These are phyloP conservation scores for Apium graveolens DNA, from an alignment of 129 eudicot species.

Conservation along the genomic window DNA sequence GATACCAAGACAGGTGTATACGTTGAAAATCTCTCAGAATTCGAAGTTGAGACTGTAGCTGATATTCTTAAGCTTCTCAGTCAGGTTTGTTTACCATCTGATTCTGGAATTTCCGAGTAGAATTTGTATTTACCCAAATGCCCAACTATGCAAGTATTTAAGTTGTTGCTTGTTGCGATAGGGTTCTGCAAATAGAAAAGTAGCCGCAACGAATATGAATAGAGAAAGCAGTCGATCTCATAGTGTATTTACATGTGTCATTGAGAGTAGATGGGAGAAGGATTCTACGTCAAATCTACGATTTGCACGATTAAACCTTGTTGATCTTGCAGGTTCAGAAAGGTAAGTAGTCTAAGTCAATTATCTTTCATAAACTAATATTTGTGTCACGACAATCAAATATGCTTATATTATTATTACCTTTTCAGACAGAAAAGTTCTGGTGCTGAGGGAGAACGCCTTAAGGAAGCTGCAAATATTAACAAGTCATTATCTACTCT, in stretches of 20 bases:
- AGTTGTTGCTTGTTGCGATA: constrained; percentile 15
- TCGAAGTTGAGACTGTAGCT: constrained; percentile 83
- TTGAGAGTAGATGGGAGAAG: constrained; percentile 92
- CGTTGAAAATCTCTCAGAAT: constrained; percentile 92
- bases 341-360: constrained; percentile 33
- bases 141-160: neutral
- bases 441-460: constrained; percentile 97
- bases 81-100: constrained; percentile 42
- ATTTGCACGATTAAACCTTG: constrained; percentile 88
- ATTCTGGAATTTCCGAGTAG: constrained; percentile 4
- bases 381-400: neutral
- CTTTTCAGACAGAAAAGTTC: constrained; percentile 78
- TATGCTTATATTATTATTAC: neutral
- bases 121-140: neutral
- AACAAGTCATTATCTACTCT: constrained; percentile 85
- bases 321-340: constrained; percentile 98
- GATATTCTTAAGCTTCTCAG: constrained; percentile 77
- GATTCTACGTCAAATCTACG: constrained; percentile 72
- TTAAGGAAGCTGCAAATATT: constrained; percentile 93
- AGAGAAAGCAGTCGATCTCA: constrained; percentile 98
- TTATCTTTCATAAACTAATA: neutral
- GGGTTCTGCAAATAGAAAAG: constrained; percentile 91
- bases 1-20: constrained; percentile 84
- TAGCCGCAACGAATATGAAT: constrained; percentile 97
- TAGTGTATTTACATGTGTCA: constrained; percentile 90